These are phyloP conservation scores for Debaryomyces udenii DNA, from an alignment of 1,139 yeast species.

Conservation along the genomic window DNA sequence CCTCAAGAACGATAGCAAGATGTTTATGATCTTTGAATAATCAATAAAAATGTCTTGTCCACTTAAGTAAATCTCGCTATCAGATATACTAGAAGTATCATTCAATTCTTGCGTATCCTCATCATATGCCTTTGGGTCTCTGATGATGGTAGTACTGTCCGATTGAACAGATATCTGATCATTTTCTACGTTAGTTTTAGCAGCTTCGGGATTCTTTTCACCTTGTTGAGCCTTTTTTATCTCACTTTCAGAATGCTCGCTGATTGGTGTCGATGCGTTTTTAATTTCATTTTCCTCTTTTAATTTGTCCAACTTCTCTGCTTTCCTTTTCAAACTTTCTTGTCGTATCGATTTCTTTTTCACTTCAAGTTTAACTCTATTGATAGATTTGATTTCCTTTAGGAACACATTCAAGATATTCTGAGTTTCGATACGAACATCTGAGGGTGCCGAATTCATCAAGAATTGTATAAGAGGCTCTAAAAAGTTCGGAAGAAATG, in stretches of 20 bases:
- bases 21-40: conserved; percentile 77
- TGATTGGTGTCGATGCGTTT: conserved; percentile 1
- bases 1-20: conserved; percentile 76
- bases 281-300: conserved; percentile 11
- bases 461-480: conserved; percentile 83
- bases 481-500: conserved; percentile 85
- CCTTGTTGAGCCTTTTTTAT: conserved; percentile 4
- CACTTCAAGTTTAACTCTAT: conserved; percentile 62
- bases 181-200: conserved; percentile 12
- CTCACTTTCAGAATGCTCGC: background rate
- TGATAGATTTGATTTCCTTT: conserved; percentile 76
- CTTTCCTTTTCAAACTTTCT: conserved; percentile 16
- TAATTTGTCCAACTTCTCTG: conserved; percentile 8
- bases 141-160: conserved; percentile 15
- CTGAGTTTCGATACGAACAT: conserved; percentile 85
- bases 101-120: conserved; percentile 16
- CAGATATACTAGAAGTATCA: conserved; percentile 11
- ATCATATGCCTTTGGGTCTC: conserved; percentile 15
- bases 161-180: conserved; percentile 29
- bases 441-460: conserved; percentile 78
- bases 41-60: conserved; percentile 89
- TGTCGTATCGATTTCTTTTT: conserved; percentile 34
- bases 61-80: conserved; percentile 57
- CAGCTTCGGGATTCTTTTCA: conserved; percentile 12
- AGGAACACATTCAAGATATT: conserved; percentile 73